These are phyloP conservation scores for Candida boleticola DNA, from an alignment of 805 yeast species.

Conservation along the genomic window DNA sequence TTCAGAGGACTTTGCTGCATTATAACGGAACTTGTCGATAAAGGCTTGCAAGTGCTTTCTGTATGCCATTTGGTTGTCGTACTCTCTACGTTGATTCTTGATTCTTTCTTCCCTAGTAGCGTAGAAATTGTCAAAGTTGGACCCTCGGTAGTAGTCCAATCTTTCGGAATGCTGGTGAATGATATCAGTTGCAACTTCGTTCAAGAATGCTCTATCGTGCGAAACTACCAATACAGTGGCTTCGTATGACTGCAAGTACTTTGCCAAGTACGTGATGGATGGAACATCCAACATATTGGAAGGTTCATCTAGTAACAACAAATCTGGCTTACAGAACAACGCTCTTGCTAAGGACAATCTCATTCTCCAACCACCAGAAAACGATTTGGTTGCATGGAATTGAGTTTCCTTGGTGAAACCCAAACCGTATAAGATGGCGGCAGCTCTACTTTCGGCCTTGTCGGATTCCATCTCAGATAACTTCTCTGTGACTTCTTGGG, in stretches of 20 bases:
- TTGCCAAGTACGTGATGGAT: slow-evolving; percentile 88
- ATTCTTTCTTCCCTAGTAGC: slow-evolving; percentile 92
- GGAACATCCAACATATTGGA: slow-evolving; percentile 99
- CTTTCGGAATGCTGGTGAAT: slow-evolving; percentile 97
- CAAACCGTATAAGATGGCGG: slow-evolving; percentile 85
- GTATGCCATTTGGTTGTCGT: slow-evolving; percentile 95
- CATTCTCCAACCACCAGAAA: slow-evolving; percentile 99
- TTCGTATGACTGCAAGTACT: slow-evolving; percentile 85
- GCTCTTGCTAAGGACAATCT: slow-evolving; percentile 98
- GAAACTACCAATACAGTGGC: slow-evolving; percentile 94
- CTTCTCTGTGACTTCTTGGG: slow-evolving; percentile 78
- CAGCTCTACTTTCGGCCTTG: slow-evolving; percentile 97
- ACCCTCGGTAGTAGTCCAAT: slow-evolving; percentile 90
- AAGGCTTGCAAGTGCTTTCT: slow-evolving; percentile 91
- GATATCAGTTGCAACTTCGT: slow-evolving; percentile 97
- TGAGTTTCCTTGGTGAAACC: slow-evolving; percentile 93
- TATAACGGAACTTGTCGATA: slow-evolving; percentile 94
- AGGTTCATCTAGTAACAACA: slow-evolving; percentile 94
- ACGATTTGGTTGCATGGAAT: slow-evolving; percentile 75
- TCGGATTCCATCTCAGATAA: slow-evolving; percentile 93
- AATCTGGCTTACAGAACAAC: slow-evolving; percentile 93
- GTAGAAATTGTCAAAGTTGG: slow-evolving; percentile 90
- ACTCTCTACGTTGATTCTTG: slow-evolving; percentile 90
- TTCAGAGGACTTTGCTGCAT: slow-evolving; percentile 96
- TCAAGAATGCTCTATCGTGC: slow-evolving; percentile 94